phyloP scores from a whole-genome alignment of 176 grass and related monocot genomes.

The Triticum turgidum region DNA sequence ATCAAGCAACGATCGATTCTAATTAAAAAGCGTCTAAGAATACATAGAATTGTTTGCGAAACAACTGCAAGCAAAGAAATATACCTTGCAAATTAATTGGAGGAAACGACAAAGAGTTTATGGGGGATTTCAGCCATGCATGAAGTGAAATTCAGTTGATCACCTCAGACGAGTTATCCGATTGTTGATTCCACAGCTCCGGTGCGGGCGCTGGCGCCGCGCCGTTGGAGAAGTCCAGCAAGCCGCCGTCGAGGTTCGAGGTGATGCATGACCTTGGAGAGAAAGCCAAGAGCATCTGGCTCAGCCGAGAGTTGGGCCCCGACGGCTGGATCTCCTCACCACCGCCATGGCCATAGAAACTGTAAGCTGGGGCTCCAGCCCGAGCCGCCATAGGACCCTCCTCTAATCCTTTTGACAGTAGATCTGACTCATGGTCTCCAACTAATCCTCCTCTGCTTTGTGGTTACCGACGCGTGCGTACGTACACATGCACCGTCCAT shows the following conservation, averaged over 20 bases:
- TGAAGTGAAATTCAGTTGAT: background rate
- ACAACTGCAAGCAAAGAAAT: background rate
- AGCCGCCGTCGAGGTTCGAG: slow-evolving; percentile 58
- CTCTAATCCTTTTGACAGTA: slow-evolving; percentile 48
- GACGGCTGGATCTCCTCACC: slow-evolving; percentile 46
- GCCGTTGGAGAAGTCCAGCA: slow-evolving; percentile 81
- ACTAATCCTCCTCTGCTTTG: slow-evolving; percentile 47
- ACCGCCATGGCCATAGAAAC: slow-evolving; percentile 37
- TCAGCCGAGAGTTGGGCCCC: slow-evolving; percentile 49
- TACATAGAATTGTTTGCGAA: background rate
- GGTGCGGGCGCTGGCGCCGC: background rate
- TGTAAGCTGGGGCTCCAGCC: slow-evolving; percentile 30
- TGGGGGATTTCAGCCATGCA: background rate
- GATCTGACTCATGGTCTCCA: slow-evolving; percentile 47
- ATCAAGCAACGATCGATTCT: slow-evolving; percentile 1
- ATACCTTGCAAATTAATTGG: background rate
- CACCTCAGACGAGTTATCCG: slow-evolving; percentile 92
- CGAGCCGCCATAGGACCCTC: slow-evolving; percentile 26
- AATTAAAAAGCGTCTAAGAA: background rate
- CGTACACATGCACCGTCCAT: background rate
- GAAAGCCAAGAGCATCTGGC: slow-evolving; percentile 55
- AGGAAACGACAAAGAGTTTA: background rate
- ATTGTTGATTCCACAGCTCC: slow-evolving; percentile 51
- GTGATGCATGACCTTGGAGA: slow-evolving; percentile 83
- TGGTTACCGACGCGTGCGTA: background rate